Evolutionary conservation across 768 basidiomycete species (phyloP).

Genomic region (Tephrocybe sp.): DNA sequence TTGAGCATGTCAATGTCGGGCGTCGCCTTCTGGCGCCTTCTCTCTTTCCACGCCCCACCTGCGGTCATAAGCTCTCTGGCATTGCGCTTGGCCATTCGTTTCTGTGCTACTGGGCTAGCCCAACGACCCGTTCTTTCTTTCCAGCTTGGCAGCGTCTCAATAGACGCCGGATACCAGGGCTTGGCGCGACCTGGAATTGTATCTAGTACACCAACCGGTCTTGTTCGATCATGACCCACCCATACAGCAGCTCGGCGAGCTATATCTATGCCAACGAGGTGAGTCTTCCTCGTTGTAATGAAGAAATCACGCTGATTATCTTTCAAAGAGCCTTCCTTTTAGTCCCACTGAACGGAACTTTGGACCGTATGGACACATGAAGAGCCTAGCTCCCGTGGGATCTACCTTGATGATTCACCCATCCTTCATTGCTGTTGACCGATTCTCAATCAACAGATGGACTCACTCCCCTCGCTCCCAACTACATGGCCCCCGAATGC

Average conservation of each 20-base stretch:
- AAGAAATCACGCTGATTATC: not conserved
- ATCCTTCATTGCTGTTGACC: too few relatives aligned
- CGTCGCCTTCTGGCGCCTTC: too few relatives aligned
- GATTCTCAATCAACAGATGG: not conserved
- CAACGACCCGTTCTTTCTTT: too few relatives aligned
- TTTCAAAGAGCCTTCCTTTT: not conserved
- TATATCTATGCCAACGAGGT: conserved; percentile 7
- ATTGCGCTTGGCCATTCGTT: too few relatives aligned
- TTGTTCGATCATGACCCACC: conserved; percentile 2
- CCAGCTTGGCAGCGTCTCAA: too few relatives aligned
- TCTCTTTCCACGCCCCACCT: too few relatives aligned
- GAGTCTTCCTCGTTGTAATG: not conserved
- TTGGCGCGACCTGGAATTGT: not conserved
- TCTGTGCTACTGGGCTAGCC: too few relatives aligned
- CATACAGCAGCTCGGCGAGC: conserved; percentile 1
- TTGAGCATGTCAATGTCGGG: too few relatives aligned
- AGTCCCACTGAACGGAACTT: conserved; percentile 1
- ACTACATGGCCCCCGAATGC: not conserved
- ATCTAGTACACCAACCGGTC: too few relatives aligned
- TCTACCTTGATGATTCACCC: too few relatives aligned
- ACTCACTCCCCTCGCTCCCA: conserved; percentile 4
- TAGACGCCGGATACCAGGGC: too few relatives aligned
- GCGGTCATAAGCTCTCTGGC: too few relatives aligned
- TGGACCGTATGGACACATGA: conserved; percentile 3
- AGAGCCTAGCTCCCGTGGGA: conserved; percentile 1